These are phyloP conservation scores for Luvunga scandens DNA, from an alignment of 345 rosid species.

Conservation along the genomic window DNA sequence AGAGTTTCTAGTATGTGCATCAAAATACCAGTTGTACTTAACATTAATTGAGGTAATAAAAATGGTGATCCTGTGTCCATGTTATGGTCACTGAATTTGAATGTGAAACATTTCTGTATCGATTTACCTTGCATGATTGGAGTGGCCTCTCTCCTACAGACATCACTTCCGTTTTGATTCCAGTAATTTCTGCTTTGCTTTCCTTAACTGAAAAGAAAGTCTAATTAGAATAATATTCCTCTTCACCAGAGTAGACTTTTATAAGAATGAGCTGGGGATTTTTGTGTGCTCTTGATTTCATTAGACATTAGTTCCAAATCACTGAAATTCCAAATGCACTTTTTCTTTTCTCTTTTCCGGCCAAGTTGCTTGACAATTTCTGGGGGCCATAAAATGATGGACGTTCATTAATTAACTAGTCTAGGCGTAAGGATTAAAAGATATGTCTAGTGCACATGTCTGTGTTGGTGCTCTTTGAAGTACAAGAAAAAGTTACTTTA, in stretches of 20 bases:
- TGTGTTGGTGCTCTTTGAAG: conserved; percentile 11
- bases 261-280: no score
- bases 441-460: conserved; percentile 19
- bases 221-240: no score
- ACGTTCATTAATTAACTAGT: neutral
- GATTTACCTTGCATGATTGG: neutral
- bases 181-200: no score
- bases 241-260: no score
- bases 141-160: no score
- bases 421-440: conserved; percentile 1
- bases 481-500: conserved; percentile 7
- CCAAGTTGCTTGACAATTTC: conserved; percentile 11
- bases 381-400: conserved; percentile 14
- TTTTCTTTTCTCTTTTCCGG: neutral
- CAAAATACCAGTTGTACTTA: neutral
- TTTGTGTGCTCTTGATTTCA: neutral
- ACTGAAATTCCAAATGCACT: conserved; percentile 10
- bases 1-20: conserved; percentile 7
- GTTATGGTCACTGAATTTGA: neutral
- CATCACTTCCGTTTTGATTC: no score
- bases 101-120: neutral
- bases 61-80: neutral
- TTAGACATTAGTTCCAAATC: neutral
- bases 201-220: no score
- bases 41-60: neutral